Evolutionary conservation across 139 green algal genomes (phyloP).

Genomic region (Monoraphidium neglectum): DNA sequence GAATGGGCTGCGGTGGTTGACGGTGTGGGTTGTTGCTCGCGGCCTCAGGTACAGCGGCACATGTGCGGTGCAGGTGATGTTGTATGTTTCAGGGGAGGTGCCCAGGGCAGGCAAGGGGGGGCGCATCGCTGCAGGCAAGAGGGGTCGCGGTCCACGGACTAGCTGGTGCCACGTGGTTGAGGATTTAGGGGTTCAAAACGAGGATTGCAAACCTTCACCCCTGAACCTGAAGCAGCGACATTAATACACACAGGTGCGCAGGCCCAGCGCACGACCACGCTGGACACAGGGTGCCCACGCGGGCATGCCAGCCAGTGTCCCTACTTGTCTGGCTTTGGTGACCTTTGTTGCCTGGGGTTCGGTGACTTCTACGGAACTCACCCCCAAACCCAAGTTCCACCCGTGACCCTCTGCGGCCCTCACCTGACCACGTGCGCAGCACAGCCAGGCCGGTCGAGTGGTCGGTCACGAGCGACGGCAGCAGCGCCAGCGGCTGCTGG

Average conservation of each 20-base stretch:
- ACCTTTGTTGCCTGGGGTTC: too few relatives aligned
- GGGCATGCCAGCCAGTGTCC: not conserved
- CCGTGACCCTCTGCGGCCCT: not conserved
- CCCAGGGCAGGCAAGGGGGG: not conserved
- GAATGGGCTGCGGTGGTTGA: too few relatives aligned
- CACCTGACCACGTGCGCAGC: conserved; percentile 32
- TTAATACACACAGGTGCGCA: not conserved
- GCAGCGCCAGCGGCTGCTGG: conserved; percentile 6
- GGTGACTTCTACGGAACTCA: too few relatives aligned
- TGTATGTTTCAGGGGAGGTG: not conserved
- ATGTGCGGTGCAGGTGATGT: not conserved
- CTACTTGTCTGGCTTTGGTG: too few relatives aligned
- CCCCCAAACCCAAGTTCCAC: too few relatives aligned
- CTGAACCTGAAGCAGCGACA: not conserved
- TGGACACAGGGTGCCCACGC: not conserved
- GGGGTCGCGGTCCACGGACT: not conserved
- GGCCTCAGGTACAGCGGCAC: too few relatives aligned
- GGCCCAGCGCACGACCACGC: not conserved
- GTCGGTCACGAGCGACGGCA: conserved; percentile 24
- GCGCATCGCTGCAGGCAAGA: not conserved
- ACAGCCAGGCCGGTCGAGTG: conserved; percentile 28
- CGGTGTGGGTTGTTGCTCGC: too few relatives aligned
- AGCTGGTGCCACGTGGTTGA: not conserved
- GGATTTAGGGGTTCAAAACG: not conserved
- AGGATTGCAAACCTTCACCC: not conserved